phyloP scores from a whole-genome alignment of 116 monocot species.

The Dioscorea cayenensis region DNA sequence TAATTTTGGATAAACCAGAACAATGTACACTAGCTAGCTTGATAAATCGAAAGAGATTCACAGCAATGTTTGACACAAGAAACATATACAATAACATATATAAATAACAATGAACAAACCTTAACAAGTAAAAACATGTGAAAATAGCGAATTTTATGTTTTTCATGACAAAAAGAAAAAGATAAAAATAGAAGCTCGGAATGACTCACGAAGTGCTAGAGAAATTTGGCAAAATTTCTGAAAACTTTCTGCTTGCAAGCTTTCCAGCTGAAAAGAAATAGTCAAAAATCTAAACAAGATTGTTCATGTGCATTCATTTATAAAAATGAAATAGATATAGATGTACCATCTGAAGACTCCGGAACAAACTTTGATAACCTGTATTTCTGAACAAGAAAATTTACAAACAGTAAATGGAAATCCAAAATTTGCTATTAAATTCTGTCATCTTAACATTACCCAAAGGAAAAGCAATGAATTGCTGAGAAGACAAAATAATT shows the following conservation, averaged over 20 bases:
- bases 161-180: neutral
- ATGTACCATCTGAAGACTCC: constrained; percentile 13
- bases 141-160: neutral
- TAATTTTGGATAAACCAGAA: no score
- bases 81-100: neutral
- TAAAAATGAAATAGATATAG: neutral
- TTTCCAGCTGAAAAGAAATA: constrained; percentile 4
- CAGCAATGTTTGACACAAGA: neutral
- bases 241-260: neutral
- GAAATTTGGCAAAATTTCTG: constrained; percentile 11
- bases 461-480: neutral
- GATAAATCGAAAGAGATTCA: no score
- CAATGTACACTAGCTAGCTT: no score
- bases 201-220: constrained; percentile 14
- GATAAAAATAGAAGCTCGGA: neutral
- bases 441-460: neutral
- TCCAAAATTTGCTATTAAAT: neutral
- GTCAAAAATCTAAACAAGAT: neutral
- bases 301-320: neutral
- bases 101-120: neutral
- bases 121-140: neutral
- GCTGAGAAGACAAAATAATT: neutral
- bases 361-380: constrained; percentile 12
- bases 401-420: neutral
- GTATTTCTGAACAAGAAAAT: constrained; percentile 12